Evolutionary conservation across 140 eudicot genomes (phyloP), one percentile per base, ranked within the genome.

Genomic region (Senecio squalidus): DNA sequence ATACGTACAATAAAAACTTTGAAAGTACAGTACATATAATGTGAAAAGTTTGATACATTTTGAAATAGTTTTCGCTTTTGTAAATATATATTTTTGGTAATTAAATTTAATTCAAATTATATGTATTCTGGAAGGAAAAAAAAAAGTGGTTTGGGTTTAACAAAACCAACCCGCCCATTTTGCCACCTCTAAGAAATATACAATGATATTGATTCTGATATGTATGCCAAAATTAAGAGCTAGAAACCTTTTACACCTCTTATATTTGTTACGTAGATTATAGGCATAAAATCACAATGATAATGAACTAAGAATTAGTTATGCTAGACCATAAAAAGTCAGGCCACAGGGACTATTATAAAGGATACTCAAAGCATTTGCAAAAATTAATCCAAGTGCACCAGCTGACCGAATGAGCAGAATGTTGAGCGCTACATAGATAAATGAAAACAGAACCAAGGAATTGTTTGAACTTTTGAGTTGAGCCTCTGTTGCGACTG

Each of bases 311-410:
- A 26, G 41, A 34, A 34, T 26, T 52, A 52, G 58, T 26, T 26
- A n/a, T 52, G 22, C 58, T 25, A 15, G 20, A 27, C 1, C 33
- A 14, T 16, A 27, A 52, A 16, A 27, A 3, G 17, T 33, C 1
- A 24, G 18, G 10, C 24, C n/a, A 50, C 17, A 52, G 8, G 16
- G 36, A 45, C 17, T 40, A 49, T 17, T 28, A 50, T 18, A 51
- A 80, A 93, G 99, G 99, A 93, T 93, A 93, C 99, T 93, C 75
- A 85, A 55, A 21, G 94, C 84, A 80, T 93, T 93, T 40, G 99
- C 96, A 49, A 88, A 64, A 36, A 93, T 93, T 52, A 92, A 74
- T 36, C 96, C 99, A 53, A 93, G 61, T 58, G 99, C 96, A 29
- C 99, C 99, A 71, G 87, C 93, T 43, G 95, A 72, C 65, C 78